Conservation (phyloP, 129 eudicot species). For the Centrapalus pauciflorus region DNA sequence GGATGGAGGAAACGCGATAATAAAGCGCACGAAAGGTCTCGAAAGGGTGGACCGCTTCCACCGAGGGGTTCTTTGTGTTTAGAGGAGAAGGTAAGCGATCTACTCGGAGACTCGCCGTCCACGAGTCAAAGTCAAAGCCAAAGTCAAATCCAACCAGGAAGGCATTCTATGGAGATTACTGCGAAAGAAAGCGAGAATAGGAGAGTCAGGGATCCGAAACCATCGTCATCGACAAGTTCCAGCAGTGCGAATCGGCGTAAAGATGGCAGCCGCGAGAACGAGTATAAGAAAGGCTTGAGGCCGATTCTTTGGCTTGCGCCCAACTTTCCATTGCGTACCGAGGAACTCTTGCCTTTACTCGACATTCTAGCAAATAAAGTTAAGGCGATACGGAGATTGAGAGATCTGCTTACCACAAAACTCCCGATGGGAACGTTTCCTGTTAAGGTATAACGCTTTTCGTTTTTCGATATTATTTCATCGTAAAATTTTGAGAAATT, state of each 20-base stretch:
- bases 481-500: background rate
- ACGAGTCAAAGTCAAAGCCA: slow-evolving; percentile 32
- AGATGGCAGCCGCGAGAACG: slow-evolving; percentile 65
- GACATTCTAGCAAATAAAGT: slow-evolving; percentile 95
- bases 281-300: slow-evolving; percentile 91
- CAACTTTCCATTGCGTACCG: slow-evolving; percentile 70
- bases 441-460: slow-evolving; percentile 69
- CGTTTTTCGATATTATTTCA: background rate
- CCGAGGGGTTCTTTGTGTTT: slow-evolving; percentile 59
- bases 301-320: slow-evolving; percentile 93
- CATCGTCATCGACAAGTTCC: slow-evolving; percentile 38
- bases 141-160: slow-evolving; percentile 42
- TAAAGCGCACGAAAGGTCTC: slow-evolving; percentile 25
- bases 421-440: slow-evolving; percentile 97
- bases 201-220: slow-evolving; percentile 46
- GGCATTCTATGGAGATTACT: slow-evolving; percentile 60
- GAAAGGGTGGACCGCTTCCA: slow-evolving; percentile 37
- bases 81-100: slow-evolving; percentile 62
- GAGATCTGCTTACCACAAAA: slow-evolving; percentile 90
- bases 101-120: slow-evolving; percentile 49
- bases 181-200: slow-evolving; percentile 48
- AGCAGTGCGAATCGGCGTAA: slow-evolving; percentile 50
- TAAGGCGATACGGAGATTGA: slow-evolving; percentile 83
- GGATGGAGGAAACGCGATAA: slow-evolving; percentile 68
- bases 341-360: slow-evolving; percentile 88